A percentile compares a stretch with the other conserved stretches of the same genome.
Evolutionary conservation across 1,139 yeast species (phyloP).

Genomic region (Yamadazyma atmosphaerica): DNA sequence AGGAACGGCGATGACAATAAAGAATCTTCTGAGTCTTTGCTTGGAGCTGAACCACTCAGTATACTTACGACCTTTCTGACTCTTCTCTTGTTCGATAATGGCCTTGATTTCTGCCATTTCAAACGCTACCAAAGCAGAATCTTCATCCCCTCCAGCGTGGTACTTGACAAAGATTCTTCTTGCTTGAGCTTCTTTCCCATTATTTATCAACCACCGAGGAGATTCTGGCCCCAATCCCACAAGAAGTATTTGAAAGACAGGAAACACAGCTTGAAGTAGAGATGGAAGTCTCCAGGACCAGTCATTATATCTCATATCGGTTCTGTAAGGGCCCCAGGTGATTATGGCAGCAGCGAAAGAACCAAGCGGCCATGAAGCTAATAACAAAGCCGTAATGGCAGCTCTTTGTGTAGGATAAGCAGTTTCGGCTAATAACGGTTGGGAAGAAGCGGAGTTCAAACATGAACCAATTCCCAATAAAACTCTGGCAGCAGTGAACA

Average conservation of each 20-base stretch:
- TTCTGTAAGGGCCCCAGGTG: conserved; percentile 13
- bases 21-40: conserved; percentile 9
- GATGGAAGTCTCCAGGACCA: conserved; percentile 47
- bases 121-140: conserved; percentile 25
- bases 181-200: conserved; percentile 46
- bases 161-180: conserved; percentile 41
- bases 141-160: conserved; percentile 18
- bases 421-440: conserved; percentile 30
- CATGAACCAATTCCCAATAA: conserved; percentile 39
- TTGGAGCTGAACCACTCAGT: conserved; percentile 24
- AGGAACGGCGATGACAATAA: conserved; percentile 9
- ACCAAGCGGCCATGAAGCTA: conserved; percentile 18
- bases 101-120: conserved; percentile 39
- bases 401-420: conserved; percentile 20
- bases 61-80: conserved; percentile 16
- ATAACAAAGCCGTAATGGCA: conserved; percentile 14
- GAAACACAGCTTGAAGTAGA: conserved; percentile 39
- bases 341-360: conserved; percentile 16
- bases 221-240: conserved; percentile 34
- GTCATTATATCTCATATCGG: conserved; percentile 8
- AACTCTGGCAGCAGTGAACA: conserved; percentile 41
- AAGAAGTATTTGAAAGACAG: conserved; percentile 21
- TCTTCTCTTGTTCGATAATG: conserved; percentile 23
- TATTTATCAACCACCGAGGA: conserved; percentile 48
- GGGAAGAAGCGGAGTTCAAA: conserved; percentile 27